These are phyloP conservation scores for Ascochyta rabiei DNA, from an alignment of 2,329 filamentous ascomycete species.

Conservation along the genomic window DNA sequence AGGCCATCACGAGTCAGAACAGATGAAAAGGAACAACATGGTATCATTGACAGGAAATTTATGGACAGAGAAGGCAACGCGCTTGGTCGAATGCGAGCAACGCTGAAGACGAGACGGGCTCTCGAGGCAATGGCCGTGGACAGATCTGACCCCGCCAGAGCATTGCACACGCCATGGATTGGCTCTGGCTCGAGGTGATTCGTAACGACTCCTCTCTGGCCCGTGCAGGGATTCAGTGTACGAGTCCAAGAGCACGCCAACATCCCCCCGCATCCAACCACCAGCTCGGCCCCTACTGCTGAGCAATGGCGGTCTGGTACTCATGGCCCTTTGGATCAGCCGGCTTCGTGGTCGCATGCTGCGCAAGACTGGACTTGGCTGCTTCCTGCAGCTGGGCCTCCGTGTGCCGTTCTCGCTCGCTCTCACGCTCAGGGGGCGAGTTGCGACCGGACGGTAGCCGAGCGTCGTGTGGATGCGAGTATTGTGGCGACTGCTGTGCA, in stretches of 20 bases:
- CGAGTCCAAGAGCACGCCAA: no score
- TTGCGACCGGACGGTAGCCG: constrained; percentile 23
- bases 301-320: constrained; percentile 14
- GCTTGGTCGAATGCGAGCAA: background rate
- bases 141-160: no score
- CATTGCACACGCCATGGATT: no score
- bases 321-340: constrained; percentile 4
- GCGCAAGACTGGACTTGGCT: constrained; percentile 42
- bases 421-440: constrained; percentile 33
- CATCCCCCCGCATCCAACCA: no score
- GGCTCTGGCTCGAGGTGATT: no score
- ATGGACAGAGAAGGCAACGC: constrained; percentile 13
- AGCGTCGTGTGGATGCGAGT: constrained; percentile 21
- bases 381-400: constrained; percentile 44
- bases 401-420: constrained; percentile 29
- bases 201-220: no score
- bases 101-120: background rate
- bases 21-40: no score
- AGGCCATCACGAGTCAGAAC: no score
- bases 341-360: constrained; percentile 18
- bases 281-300: constrained; percentile 6
- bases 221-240: background rate
- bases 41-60: no score
- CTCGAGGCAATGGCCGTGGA: background rate
- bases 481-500: constrained; percentile 9